phyloP scores from a whole-genome alignment of 2,329 filamentous ascomycete species.

The Xylariaceae sp. region DNA sequence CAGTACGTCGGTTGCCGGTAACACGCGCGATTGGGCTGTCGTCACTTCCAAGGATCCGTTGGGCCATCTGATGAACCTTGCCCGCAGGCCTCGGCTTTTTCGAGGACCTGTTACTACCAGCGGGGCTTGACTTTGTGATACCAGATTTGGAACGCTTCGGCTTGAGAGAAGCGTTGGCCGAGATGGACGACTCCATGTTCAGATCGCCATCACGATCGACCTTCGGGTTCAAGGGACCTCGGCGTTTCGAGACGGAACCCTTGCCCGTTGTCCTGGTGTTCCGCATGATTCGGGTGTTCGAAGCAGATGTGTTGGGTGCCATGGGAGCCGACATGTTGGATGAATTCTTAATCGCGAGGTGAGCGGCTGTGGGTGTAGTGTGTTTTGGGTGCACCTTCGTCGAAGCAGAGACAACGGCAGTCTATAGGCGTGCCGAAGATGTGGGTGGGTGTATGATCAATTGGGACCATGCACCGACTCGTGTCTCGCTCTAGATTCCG shows the following conservation, averaged over 20 bases:
- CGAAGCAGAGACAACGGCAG: constrained; percentile 2
- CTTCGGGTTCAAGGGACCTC: constrained; percentile 33
- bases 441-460: constrained; percentile 6
- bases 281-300: constrained; percentile 18
- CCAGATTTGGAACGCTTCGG: constrained; percentile 22
- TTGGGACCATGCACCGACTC: constrained; percentile 10
- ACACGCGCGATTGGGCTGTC: constrained; percentile 33
- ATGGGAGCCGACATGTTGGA: constrained; percentile 25
- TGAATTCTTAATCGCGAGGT: not conserved
- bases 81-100: constrained; percentile 24
- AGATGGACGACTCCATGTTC: constrained; percentile 47
- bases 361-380: not conserved
- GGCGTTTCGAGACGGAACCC: constrained; percentile 47
- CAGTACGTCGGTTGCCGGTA: constrained; percentile 18
- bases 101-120: constrained; percentile 18
- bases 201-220: constrained; percentile 55
- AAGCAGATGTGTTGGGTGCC: constrained; percentile 21
- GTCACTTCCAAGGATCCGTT: constrained; percentile 39
- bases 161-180: constrained; percentile 31
- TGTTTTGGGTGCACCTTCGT: not conserved
- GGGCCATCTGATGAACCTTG: constrained; percentile 40
- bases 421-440: not conserved
- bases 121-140: not conserved
- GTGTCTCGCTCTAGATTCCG: not conserved
- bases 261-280: constrained; percentile 18